These are phyloP conservation scores for Macrolepiota albuminosa DNA, from an alignment of 768 basidiomycete genomes.

Conservation along the genomic window DNA sequence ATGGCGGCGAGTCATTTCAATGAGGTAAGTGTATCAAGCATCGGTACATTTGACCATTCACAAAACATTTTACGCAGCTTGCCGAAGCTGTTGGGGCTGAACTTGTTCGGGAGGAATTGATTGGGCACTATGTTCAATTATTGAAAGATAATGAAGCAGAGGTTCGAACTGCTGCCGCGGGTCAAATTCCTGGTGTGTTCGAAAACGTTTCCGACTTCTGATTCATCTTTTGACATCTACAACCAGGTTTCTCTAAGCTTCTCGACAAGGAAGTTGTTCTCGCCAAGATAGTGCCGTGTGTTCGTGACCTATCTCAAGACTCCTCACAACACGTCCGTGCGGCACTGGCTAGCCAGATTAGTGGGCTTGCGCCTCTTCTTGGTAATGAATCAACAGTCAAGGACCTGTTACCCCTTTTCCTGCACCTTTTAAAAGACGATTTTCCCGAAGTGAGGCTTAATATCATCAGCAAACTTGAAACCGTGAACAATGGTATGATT, in stretches of 20 bases:
- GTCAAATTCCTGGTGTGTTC: conserved; percentile 87
- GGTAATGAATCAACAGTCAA: conserved; percentile 94
- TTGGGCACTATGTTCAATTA: conserved; percentile 87
- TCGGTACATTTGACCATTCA: not conserved
- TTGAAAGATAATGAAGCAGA: conserved; percentile 99
- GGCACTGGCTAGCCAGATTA: conserved; percentile 93
- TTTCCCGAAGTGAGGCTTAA: conserved; percentile 97
- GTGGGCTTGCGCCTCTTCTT: conserved; percentile 90
- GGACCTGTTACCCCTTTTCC: conserved; percentile 92
- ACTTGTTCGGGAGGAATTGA: conserved; percentile 90
- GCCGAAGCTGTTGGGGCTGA: conserved; percentile 88
- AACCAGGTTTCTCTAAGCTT: conserved; percentile 85
- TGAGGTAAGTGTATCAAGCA: conserved; percentile 50
- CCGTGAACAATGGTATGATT: conserved; percentile 82
- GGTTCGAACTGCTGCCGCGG: conserved; percentile 92
- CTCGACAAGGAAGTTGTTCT: conserved; percentile 93
- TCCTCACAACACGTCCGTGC: conserved; percentile 96
- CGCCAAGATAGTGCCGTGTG: conserved; percentile 89
- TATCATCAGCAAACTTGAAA: conserved; percentile 97
- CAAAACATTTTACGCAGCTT: conserved; percentile 42
- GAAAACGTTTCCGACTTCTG: not conserved
- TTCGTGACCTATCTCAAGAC: conserved; percentile 91
- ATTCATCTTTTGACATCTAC: not conserved
- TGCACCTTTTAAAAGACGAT: conserved; percentile 95
- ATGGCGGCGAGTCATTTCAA: conserved; percentile 99